phyloP scores from a whole-genome alignment of 2,329 filamentous ascomycete species.

The Fusarium aywerte region DNA sequence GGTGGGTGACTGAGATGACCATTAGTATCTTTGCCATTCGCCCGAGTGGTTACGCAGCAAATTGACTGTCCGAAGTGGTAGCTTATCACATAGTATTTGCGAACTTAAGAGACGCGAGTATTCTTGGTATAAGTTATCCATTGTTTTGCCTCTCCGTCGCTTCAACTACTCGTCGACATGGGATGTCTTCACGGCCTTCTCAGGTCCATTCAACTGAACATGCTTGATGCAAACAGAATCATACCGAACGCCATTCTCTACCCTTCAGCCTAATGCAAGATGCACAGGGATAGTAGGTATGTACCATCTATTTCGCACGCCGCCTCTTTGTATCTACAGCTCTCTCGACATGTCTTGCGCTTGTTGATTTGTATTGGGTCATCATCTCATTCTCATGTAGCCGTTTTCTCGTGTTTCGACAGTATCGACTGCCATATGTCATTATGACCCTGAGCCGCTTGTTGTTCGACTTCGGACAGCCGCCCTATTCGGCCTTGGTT shows the following conservation, averaged over 20 bases:
- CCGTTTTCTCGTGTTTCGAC: conserved; percentile 33
- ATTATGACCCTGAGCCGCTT: conserved; percentile 19
- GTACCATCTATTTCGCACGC: conserved; percentile 33
- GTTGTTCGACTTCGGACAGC: conserved; percentile 17
- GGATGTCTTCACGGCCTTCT: neutral
- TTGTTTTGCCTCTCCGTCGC: conserved; percentile 17
- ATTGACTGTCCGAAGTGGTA: neutral
- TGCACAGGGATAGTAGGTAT: conserved; percentile 9
- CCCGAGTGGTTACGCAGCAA: neutral
- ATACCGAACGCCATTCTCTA: conserved; percentile 32
- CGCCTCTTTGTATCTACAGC: conserved; percentile 37
- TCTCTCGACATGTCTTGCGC: conserved; percentile 29
- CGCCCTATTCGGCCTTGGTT: conserved; percentile 40
- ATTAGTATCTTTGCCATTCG: neutral
- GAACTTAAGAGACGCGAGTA: neutral
- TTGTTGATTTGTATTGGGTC: conserved; percentile 12
- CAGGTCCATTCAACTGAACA: conserved; percentile 23
- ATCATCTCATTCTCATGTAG: conserved; percentile 28
- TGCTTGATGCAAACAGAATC: conserved; percentile 30
- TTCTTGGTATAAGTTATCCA: conserved; percentile 11
- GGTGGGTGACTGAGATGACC: neutral
- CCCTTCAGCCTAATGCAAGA: conserved; percentile 18
- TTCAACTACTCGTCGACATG: conserved; percentile 20
- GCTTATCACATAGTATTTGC: neutral
- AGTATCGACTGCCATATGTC: conserved; percentile 23